phyloP scores from a whole-genome alignment of 2,329 filamentous ascomycete species.

The Clonostachys solani region DNA sequence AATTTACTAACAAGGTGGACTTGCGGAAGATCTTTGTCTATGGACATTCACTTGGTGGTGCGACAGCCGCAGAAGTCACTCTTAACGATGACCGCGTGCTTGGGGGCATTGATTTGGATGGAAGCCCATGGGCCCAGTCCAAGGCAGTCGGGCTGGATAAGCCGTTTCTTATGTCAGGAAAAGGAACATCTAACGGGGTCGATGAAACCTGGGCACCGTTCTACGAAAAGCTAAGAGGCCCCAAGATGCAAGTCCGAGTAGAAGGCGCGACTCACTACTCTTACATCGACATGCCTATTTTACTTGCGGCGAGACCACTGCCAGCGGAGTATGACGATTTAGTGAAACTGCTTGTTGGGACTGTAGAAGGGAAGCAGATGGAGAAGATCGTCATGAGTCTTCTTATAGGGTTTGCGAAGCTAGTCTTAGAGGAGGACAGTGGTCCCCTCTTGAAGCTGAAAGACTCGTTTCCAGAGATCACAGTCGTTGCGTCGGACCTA shows the following conservation, averaged over 20 bases:
- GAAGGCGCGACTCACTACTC: conserved; percentile 4
- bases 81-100: conserved; percentile 19
- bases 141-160: conserved; percentile 9
- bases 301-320: conserved; percentile 4
- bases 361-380: neutral
- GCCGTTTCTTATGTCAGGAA: conserved; percentile 9
- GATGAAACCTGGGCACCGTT: neutral
- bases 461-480: neutral
- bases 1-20: conserved; percentile 11
- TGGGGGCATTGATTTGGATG: conserved; percentile 30
- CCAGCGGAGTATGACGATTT: neutral
- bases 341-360: neutral
- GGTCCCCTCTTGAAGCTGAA: neutral
- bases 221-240: conserved; percentile 1
- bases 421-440: neutral
- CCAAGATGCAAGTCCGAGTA: conserved; percentile 4
- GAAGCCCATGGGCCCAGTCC: conserved; percentile 14
- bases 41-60: conserved; percentile 28
- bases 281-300: conserved; percentile 5
- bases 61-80: conserved; percentile 20
- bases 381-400: neutral
- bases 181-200: neutral
- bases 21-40: conserved; percentile 15
- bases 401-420: neutral
- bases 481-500: neutral